Evolutionary conservation across 352 stramenopile genomes (phyloP), one percentile per base, ranked within the genome.

Genomic region (Pythium angustatum): DNA sequence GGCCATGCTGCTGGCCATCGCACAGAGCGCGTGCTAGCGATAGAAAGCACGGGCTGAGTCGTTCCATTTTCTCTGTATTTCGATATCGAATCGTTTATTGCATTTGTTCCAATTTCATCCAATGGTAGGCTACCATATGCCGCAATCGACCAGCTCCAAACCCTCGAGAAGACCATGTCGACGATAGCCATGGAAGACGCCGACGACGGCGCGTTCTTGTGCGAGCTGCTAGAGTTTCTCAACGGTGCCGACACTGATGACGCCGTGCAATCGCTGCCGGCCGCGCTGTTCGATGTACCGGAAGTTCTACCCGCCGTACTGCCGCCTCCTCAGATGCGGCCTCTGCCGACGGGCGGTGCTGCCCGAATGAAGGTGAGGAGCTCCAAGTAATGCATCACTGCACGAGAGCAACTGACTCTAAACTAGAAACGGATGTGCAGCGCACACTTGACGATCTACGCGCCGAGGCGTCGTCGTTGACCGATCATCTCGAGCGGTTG

Each of bases 401-500:
- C n/a, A n/a, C n/a, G n/a, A n/a, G n/a, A n/a, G n/a, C n/a, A n/a
- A n/a, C n/a, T n/a, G n/a, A n/a, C n/a, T n/a, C n/a, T n/a, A n/a
- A n/a, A n/a, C n/a, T n/a, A n/a, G n/a, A n/a, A n/a, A n/a, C n/a
- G n/a, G n/a, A n/a, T 51, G 22, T 54, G 26, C 27, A 48, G 34
- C 21, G 52, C 14, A 17, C 33, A 24, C 15, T 48, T 7, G 9
- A 59, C 22, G 24, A 33, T 48, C 40, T 62, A n/a, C 55, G 40
- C 9, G 26, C 19, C 7, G 55, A 53, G 55, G 55, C 40, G 27
- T 17, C 27, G 7, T 27, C 21, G 30, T 30, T 62, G 40, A 62
- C 40, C 5, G 41, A 62, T 15, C 27, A 62, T 26, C 55, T 62
- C 27, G 27, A 62, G 55, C 55, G 55, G 27, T 28, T 62, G 31